phyloP scores from a whole-genome alignment of 108 stramenopile genomes.

The Epipyxis sp. region DNA sequence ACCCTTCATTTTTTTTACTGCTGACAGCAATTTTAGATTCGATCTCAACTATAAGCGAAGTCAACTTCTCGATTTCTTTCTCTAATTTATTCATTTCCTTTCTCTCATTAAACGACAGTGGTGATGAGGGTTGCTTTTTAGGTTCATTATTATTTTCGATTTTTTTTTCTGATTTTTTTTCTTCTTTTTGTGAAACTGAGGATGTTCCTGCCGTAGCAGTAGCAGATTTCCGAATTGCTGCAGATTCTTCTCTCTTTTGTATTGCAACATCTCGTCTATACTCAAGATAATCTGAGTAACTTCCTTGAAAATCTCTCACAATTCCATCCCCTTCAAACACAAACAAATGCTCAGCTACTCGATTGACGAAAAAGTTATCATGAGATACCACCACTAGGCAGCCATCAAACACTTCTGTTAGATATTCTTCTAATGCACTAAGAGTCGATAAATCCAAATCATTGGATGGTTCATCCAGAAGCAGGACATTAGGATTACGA shows the following conservation, averaged over 20 bases:
- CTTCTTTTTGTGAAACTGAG: background rate
- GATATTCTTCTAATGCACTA: constrained; percentile 43
- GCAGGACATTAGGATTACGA: constrained; percentile 42
- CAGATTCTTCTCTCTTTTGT: background rate
- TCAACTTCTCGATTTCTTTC: background rate
- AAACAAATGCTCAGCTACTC: constrained; percentile 48
- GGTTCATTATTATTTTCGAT: background rate
- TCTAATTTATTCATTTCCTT: background rate
- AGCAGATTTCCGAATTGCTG: background rate
- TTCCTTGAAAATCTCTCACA: background rate
- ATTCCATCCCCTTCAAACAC: constrained; percentile 22
- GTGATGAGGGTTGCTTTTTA: background rate
- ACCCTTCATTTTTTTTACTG: too few species aligned
- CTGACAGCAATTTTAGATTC: background rate
- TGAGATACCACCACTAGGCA: constrained; percentile 42
- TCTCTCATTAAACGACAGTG: background rate
- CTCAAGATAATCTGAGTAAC: background rate
- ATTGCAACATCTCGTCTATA: too few species aligned
- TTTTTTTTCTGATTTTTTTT: background rate
- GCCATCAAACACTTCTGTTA: constrained; percentile 47
- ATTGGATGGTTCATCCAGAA: constrained; percentile 53
- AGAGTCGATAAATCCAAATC: constrained; percentile 45
- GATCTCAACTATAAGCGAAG: background rate
- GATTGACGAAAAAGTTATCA: constrained; percentile 50
- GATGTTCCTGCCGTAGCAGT: background rate